phyloP scores from a whole-genome alignment of 495 filamentous ascomycete genomes.

The Penicilliopsis zonata region DNA sequence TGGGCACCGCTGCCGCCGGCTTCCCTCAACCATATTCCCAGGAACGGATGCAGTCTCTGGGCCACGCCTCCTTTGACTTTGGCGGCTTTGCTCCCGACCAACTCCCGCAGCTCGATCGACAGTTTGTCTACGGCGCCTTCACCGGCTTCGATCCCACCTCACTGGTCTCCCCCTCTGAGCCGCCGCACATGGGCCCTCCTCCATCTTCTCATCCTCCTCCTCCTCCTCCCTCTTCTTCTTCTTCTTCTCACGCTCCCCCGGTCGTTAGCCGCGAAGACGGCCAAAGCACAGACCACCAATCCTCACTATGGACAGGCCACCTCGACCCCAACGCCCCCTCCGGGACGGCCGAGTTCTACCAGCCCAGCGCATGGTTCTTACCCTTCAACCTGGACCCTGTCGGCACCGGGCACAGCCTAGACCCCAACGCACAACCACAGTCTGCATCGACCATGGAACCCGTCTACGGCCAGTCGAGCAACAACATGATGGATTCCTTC shows the following conservation, averaged over 20 bases:
- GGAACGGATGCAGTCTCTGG: slow-evolving; percentile 22
- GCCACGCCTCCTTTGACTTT: slow-evolving; percentile 27
- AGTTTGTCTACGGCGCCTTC: slow-evolving; percentile 70
- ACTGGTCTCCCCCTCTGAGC: slow-evolving; percentile 18
- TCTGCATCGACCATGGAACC: slow-evolving; percentile 9
- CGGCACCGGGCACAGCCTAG: slow-evolving; percentile 11
- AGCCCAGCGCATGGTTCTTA: slow-evolving; percentile 81
- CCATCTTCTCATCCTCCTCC: too few relatives aligned
- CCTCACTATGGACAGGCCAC: slow-evolving; percentile 23
- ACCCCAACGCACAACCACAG: slow-evolving; percentile 2
- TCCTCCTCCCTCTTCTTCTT: too few relatives aligned
- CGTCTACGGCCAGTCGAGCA: slow-evolving; percentile 12
- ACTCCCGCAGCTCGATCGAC: slow-evolving; percentile 56
- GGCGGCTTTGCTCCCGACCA: slow-evolving; percentile 29
- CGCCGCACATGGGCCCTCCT: too few relatives aligned
- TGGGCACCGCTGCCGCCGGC: slow-evolving; percentile 27
- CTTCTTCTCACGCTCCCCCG: too few relatives aligned
- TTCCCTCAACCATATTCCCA: slow-evolving; percentile 29
- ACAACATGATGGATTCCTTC: slow-evolving; percentile 19
- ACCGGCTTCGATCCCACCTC: slow-evolving; percentile 43
- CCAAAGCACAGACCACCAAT: slow-evolving; percentile 10
- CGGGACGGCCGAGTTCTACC: slow-evolving; percentile 30
- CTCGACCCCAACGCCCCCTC: slow-evolving; percentile 28
- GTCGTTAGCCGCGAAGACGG: slow-evolving; percentile 16
- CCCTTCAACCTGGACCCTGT: slow-evolving; percentile 81